Base-by-base conservation (phyloP, 2,329 filamentous ascomycete genomes). In the Tolypocladium cylindrosporum region DNA sequence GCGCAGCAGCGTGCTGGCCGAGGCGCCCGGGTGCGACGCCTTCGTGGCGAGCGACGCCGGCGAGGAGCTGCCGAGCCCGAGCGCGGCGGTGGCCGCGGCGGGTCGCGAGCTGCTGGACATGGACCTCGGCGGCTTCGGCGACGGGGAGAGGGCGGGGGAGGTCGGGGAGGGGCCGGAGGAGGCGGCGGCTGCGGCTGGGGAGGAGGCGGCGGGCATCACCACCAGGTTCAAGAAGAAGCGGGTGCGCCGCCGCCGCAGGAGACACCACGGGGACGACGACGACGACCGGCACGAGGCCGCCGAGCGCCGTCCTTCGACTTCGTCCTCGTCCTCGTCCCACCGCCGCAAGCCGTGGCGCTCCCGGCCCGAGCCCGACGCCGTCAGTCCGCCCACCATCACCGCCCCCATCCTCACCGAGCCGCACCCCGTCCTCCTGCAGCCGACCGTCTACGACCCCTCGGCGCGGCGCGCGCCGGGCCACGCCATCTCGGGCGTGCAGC, bases 401-500 rank as follows among this genome's bases (percentile, higher is more conserved):
- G 73, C 78, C 3, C 81, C 81, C 24, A 78, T 82, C 57, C 74
- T 81, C 50, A 67, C 73, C n/a, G 72, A 75, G 34, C 77, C 78
- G 11, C 75, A 78, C 58, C 79, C 80, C 1, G 74, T 80, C 34
- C 74, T 86, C 5, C 74, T 86, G 10, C 81, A 82, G 64, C 81
- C 83, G 2, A 79, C 79, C 14, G 78, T 81, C 40, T 86, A 85
- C 66, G 74, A 83, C 61, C 80, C 82, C 42, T 62, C 61, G 37
- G 59, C 56, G 24, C 59, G 57, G 34, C 51, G 27, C 34, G 56
- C 58, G 31, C 57, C 57, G 42, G 73, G 79, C 61, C 75, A 75
- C 58, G 77, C 78, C 55, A 79, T 86, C 60, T 79, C 80, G 16
- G 75, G 81, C 2, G 79, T 85, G 37, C 83, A 85, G 67, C 80